Percentiles rank a stretch among this genome's conserved stretches.
Evolutionary conservation across 2,329 filamentous ascomycete species (phyloP).

Genomic region (Xylaria sp.): DNA sequence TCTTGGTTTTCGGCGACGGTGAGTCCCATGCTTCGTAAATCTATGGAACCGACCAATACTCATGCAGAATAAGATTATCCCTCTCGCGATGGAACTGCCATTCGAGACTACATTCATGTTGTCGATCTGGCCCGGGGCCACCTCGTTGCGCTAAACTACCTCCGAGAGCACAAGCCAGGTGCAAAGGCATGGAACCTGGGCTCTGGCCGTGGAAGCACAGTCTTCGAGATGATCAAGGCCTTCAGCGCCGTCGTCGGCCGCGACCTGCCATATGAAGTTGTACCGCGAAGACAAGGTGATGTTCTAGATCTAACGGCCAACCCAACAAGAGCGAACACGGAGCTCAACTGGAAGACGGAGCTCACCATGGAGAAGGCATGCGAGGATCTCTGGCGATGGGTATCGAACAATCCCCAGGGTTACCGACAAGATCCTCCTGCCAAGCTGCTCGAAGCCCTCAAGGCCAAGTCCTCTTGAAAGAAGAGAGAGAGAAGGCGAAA

Average conservation of each 20-base stretch:
- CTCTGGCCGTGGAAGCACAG: slow-evolving; percentile 92
- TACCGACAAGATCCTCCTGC: slow-evolving; percentile 93
- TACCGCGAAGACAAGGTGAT: slow-evolving; percentile 83
- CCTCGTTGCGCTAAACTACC: slow-evolving; percentile 88
- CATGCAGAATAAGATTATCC: slow-evolving; percentile 75
- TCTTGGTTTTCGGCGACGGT: slow-evolving; percentile 95
- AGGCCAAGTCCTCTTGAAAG: slow-evolving; percentile 52
- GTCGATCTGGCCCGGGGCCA: slow-evolving; percentile 89
- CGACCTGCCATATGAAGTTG: slow-evolving; percentile 87
- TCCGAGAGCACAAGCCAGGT: slow-evolving; percentile 84
- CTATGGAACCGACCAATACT: slow-evolving; percentile 12
- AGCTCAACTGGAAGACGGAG: slow-evolving; percentile 93
- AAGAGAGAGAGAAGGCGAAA: slow-evolving; percentile 6
- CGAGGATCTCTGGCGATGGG: slow-evolving; percentile 95
- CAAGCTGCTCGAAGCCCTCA: slow-evolving; percentile 75
- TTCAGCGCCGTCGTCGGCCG: slow-evolving; percentile 89
- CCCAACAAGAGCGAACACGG: slow-evolving; percentile 84
- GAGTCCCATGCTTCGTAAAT: slow-evolving; percentile 48
- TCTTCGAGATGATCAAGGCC: slow-evolving; percentile 96
- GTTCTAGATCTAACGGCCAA: slow-evolving; percentile 96
- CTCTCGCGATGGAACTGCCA: slow-evolving; percentile 90
- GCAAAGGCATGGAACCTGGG: slow-evolving; percentile 97
- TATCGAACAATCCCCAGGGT: slow-evolving; percentile 93
- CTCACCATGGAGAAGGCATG: slow-evolving; percentile 92
- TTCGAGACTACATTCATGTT: slow-evolving; percentile 98